These are phyloP conservation scores for Gonium pectorale DNA, from an alignment of 139 green algal species.

Conservation along the genomic window DNA sequence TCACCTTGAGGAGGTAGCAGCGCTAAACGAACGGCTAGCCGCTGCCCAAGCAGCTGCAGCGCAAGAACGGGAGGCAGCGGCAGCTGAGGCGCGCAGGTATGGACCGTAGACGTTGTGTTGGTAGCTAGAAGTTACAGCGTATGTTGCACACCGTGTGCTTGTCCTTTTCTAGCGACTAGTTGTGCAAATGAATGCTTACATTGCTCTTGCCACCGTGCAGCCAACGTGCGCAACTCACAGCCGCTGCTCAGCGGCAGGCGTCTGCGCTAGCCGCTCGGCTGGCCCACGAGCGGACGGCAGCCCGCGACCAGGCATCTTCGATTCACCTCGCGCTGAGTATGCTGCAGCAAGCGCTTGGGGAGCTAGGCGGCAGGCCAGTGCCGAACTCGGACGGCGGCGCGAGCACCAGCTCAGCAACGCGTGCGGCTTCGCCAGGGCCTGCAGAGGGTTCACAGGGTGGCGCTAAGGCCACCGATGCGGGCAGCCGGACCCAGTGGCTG, in stretches of 20 bases:
- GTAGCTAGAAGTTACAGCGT: no score
- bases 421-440: no score
- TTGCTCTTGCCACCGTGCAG: no score
- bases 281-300: slow-evolving; percentile 1
- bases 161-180: no score
- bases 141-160: no score
- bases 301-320: neutral
- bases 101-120: neutral
- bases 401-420: no score
- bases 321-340: slow-evolving; percentile 24
- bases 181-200: no score
- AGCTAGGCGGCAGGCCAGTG: neutral
- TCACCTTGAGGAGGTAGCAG: slow-evolving; percentile 40
- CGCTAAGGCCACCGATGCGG: no score
- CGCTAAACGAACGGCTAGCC: slow-evolving; percentile 14
- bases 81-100: slow-evolving; percentile 15
- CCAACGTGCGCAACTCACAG: neutral
- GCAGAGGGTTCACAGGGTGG: no score
- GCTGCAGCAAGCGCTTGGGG: slow-evolving; percentile 37
- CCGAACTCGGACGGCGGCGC: no score
- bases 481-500: no score
- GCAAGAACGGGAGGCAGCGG: neutral
- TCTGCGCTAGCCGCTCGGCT: neutral
- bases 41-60: neutral
- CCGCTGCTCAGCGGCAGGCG: slow-evolving; percentile 17